phyloP scores from a whole-genome alignment of 345 rosid species.

The Corymbia maculata region DNA sequence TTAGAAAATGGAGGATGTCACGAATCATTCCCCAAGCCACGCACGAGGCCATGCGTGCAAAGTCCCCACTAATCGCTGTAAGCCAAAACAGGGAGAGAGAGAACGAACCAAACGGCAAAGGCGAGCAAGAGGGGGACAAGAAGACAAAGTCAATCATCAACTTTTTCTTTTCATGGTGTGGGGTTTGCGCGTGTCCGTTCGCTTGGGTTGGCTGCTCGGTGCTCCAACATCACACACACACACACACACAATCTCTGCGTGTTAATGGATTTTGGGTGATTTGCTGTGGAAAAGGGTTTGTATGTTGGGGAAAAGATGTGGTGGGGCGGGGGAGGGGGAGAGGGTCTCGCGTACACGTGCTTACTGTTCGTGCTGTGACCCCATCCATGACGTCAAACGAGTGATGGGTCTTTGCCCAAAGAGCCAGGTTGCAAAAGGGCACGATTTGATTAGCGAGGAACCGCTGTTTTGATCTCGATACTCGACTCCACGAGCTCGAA shows the following conservation, averaged over 20 bases:
- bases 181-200: not conserved
- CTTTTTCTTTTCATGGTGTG: not conserved
- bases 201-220: not conserved
- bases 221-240: slow-evolving; percentile 3
- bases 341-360: not conserved
- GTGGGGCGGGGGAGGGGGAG: not conserved
- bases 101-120: not conserved
- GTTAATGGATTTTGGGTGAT: not conserved
- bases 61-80: not conserved
- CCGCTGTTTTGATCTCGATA: not conserved
- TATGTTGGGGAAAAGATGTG: not conserved
- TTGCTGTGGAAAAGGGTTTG: not conserved
- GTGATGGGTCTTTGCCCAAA: not conserved
- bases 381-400: not conserved
- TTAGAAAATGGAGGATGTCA: not conserved
- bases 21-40: not conserved
- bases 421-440: not conserved
- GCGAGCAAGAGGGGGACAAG: not conserved
- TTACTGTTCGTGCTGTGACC: not conserved
- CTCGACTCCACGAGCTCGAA: not conserved
- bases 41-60: not conserved
- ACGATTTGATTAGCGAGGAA: not conserved
- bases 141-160: not conserved
- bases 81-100: not conserved
- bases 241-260: not conserved